Evolutionary conservation across 2,329 filamentous ascomycete genomes (phyloP).

Genomic region (Aspergillus thermomutatus): DNA sequence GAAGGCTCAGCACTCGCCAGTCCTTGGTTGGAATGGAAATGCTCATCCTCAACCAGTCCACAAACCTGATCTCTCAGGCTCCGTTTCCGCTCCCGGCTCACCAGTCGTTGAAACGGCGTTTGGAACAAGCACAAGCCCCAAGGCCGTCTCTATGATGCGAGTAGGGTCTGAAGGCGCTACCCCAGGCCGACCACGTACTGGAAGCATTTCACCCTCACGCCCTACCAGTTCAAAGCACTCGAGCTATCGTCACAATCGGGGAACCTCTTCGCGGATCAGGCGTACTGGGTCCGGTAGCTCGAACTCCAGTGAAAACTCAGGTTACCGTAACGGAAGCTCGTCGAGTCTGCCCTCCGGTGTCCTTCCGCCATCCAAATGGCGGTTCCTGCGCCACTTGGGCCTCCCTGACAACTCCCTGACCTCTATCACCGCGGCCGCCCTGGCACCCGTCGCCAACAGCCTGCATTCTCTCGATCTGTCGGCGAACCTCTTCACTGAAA

Average conservation of each 20-base stretch:
- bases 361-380: slow-evolving; percentile 85
- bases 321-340: slow-evolving; percentile 61
- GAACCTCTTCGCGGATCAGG: slow-evolving; percentile 68
- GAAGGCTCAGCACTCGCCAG: slow-evolving; percentile 78
- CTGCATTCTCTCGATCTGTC: slow-evolving; percentile 91
- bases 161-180: slow-evolving; percentile 54
- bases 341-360: slow-evolving; percentile 72
- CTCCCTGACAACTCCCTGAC: slow-evolving; percentile 89
- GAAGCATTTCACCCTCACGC: slow-evolving; percentile 78
- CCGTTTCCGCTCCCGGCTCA: slow-evolving; percentile 67
- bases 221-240: slow-evolving; percentile 72
- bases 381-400: slow-evolving; percentile 87
- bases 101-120: slow-evolving; percentile 50
- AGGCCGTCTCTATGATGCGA: slow-evolving; percentile 47
- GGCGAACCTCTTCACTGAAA: slow-evolving; percentile 86
- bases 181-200: slow-evolving; percentile 44
- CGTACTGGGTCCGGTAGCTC: slow-evolving; percentile 92
- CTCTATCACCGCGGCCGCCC: slow-evolving; percentile 68
- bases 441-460: slow-evolving; percentile 80
- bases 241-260: slow-evolving; percentile 61
- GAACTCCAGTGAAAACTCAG: slow-evolving; percentile 66
- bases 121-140: slow-evolving; percentile 49
- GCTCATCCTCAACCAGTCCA: slow-evolving; percentile 59
- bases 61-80: slow-evolving; percentile 64
- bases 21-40: slow-evolving; percentile 60